A percentile compares a stretch with the other conserved stretches of the same genome.
These are phyloP conservation scores for Trichoderma virens DNA, from an alignment of 495 filamentous ascomycete species.

Conservation along the genomic window DNA sequence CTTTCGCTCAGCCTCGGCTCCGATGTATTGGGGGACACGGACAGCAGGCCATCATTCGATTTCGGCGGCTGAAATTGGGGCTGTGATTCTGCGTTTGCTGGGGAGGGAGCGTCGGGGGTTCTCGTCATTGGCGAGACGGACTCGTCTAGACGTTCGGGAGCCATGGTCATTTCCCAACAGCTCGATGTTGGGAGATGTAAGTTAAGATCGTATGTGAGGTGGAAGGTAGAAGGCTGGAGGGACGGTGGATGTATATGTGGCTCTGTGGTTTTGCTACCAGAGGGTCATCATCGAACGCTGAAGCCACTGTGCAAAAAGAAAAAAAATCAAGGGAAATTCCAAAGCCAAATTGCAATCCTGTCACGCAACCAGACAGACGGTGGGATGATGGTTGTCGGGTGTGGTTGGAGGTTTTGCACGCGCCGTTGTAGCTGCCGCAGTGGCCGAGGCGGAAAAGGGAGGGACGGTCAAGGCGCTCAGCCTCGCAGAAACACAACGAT, in stretches of 20 bases:
- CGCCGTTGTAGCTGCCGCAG: neutral
- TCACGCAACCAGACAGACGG: neutral
- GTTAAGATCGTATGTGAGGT: no score
- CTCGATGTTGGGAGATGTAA: neutral
- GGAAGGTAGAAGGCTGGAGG: neutral
- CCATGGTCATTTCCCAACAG: neutral
- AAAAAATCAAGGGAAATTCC: neutral
- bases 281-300: neutral
- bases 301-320: neutral
- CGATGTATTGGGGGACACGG: neutral
- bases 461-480: neutral
- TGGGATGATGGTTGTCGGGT: neutral
- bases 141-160: neutral
- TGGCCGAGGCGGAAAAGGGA: slow-evolving; percentile 7
- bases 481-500: neutral
- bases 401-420: neutral
- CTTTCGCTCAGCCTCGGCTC: neutral
- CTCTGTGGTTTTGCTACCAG: neutral
- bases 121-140: slow-evolving; percentile 12
- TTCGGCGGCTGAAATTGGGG: neutral
- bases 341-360: neutral
- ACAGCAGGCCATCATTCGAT: neutral
- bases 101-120: neutral
- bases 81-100: neutral
- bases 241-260: neutral